phyloP scores from a whole-genome alignment of 805 yeast species.

The Torulaspora delbrueckii region DNA sequence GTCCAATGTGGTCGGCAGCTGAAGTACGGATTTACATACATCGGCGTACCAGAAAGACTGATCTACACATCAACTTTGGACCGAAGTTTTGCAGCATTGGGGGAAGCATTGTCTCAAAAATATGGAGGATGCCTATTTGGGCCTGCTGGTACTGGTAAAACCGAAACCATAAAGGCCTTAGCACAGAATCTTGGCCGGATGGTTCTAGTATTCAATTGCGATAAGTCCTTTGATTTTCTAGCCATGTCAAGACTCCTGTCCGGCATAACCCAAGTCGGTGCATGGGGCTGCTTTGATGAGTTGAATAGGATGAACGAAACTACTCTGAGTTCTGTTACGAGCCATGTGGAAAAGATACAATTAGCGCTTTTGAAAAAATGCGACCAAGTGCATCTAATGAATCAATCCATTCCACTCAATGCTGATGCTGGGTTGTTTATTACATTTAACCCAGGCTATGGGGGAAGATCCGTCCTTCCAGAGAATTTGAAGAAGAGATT shows the following conservation, averaged over 20 bases:
- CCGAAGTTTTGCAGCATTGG: conserved; percentile 59
- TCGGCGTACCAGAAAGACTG: conserved; percentile 66
- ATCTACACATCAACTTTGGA: conserved; percentile 73
- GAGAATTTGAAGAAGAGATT: conserved; percentile 80
- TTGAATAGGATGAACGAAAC: conserved; percentile 72
- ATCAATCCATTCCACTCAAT: conserved; percentile 38
- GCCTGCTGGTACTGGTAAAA: conserved; percentile 97
- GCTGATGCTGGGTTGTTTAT: conserved; percentile 68
- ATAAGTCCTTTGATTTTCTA: conserved; percentile 77
- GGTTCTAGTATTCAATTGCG: conserved; percentile 88
- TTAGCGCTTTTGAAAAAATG: conserved; percentile 38
- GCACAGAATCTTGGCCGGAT: conserved; percentile 74
- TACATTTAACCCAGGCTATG: conserved; percentile 87
- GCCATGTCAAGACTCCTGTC: conserved; percentile 70
- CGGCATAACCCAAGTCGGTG: conserved; percentile 79
- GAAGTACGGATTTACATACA: conserved; percentile 74
- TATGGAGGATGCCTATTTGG: conserved; percentile 92
- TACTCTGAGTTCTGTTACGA: conserved; percentile 78
- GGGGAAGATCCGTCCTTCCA: conserved; percentile 77
- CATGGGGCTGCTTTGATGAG: conserved; percentile 97
- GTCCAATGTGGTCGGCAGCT: conserved; percentile 49
- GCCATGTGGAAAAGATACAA: conserved; percentile 72
- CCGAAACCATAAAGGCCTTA: conserved; percentile 81
- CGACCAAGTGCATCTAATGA: conserved; percentile 39
- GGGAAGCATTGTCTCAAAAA: conserved; percentile 65